These are phyloP conservation scores for Castanospermum australe DNA, from an alignment of 306 rosid species.

Conservation along the genomic window DNA sequence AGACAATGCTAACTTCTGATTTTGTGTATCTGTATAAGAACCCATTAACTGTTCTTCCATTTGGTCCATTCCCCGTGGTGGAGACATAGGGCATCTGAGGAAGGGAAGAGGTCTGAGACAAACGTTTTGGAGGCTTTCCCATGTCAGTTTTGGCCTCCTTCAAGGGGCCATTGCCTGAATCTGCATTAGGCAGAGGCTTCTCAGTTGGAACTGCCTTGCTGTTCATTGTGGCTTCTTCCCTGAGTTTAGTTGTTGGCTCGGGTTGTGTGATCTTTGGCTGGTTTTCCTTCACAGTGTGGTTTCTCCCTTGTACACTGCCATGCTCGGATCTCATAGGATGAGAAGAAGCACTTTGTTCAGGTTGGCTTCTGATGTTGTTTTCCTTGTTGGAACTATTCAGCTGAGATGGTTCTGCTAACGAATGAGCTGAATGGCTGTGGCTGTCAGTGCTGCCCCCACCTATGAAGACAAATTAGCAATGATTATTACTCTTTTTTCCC, in stretches of 20 bases:
- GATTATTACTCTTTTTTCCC: too few species aligned
- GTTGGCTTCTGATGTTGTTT: conserved; percentile 17
- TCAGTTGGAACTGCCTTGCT: conserved; percentile 1
- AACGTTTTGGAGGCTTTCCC: conserved; percentile 46
- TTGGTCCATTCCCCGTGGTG: conserved; percentile 64
- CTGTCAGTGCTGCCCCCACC: conserved; percentile 56
- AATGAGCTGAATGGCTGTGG: conserved; percentile 50
- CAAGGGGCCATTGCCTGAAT: not conserved
- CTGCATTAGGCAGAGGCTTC: not conserved
- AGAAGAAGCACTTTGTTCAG: conserved; percentile 45
- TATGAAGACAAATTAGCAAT: conserved; percentile 9
- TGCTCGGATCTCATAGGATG: not conserved
- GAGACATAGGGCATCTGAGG: conserved; percentile 75
- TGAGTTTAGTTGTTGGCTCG: not conserved
- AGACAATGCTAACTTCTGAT: conserved; percentile 71
- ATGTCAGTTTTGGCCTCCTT: conserved; percentile 27
- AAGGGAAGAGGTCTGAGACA: conserved; percentile 2
- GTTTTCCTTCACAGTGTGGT: conserved; percentile 1
- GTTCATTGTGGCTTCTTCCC: conserved; percentile 7
- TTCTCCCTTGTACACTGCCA: not conserved
- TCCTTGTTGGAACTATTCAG: conserved; percentile 16
- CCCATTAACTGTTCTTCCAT: conserved; percentile 66
- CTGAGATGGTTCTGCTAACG: conserved; percentile 26
- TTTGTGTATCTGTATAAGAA: conserved; percentile 60
- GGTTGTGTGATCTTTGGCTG: not conserved